phyloP scores from a whole-genome alignment of 2,329 filamentous ascomycete species.

The Talaromyces marneffei region DNA sequence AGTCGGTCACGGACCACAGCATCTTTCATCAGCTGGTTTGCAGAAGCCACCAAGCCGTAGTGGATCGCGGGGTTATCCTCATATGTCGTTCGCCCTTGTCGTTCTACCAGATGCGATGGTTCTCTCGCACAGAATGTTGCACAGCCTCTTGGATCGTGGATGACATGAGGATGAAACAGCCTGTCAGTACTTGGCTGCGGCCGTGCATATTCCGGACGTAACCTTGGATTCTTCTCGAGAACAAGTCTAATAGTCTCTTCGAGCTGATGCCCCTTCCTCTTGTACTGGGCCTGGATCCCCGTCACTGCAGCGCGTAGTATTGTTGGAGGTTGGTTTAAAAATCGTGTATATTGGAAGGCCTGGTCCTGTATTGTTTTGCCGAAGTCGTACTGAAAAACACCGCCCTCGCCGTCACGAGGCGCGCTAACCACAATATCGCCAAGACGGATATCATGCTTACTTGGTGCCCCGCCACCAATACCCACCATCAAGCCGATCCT shows the following conservation, averaged over 20 bases:
- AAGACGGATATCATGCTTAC: conserved; percentile 14
- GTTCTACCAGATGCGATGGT: neutral
- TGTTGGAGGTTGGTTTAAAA: neutral
- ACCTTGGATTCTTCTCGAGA: neutral
- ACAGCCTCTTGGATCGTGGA: neutral
- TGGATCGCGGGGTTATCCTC: conserved; percentile 11
- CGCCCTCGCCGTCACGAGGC: conserved; percentile 8
- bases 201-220: neutral
- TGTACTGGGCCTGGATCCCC: neutral
- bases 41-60: conserved; percentile 19
- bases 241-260: neutral
- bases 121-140: neutral
- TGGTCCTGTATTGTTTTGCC: conserved; percentile 14
- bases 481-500: conserved; percentile 8
- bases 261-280: neutral
- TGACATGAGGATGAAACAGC: neutral
- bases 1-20: conserved; percentile 9
- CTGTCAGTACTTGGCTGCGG: neutral
- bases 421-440: conserved; percentile 16
- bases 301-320: neutral
- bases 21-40: conserved; percentile 19
- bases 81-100: neutral
- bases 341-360: too few relatives aligned
- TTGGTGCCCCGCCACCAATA: conserved; percentile 16
- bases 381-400: conserved; percentile 21